Percentiles rank a stretch among this genome's conserved stretches.
These are phyloP conservation scores for Staphylotrichum longicolle DNA, from an alignment of 495 filamentous ascomycete genomes.

Conservation along the genomic window DNA sequence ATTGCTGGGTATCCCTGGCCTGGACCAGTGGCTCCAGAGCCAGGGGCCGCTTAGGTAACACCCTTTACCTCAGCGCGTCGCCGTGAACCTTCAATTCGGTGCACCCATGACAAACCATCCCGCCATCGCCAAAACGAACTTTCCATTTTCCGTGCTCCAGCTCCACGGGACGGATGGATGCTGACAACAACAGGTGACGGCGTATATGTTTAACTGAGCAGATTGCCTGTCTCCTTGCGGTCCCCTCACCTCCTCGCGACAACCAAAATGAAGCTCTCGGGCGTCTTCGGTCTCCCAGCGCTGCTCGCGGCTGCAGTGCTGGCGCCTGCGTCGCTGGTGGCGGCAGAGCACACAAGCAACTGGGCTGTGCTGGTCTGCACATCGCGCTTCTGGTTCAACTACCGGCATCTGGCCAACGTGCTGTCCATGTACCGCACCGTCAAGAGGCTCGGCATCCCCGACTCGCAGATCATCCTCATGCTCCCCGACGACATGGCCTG, in stretches of 20 bases:
- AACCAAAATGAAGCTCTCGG: conserved; percentile 24
- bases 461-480: conserved; percentile 99
- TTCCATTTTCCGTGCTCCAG: too few relatives aligned
- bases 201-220: background rate
- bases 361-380: conserved; percentile 98
- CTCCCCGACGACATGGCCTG: conserved; percentile 99
- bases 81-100: background rate
- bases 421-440: conserved; percentile 97
- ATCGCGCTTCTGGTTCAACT: conserved; percentile 99
- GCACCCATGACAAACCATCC: conserved; percentile 8
- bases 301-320: conserved; percentile 47
- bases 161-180: background rate
- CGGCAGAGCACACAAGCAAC: conserved; percentile 89
- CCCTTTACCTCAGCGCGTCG: background rate
- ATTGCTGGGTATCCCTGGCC: background rate
- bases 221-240: too few relatives aligned
- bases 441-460: conserved; percentile 94
- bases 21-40: background rate
- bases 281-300: conserved; percentile 39
- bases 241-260: background rate
- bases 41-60: conserved; percentile 8
- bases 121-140: background rate
- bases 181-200: background rate
- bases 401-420: conserved; percentile 96
- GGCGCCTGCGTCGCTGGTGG: conserved; percentile 38